Evolutionary conservation across 2,329 filamentous ascomycete species (phyloP), one percentile per base, ranked within the genome.

Genomic region (Fusarium xylarioides): DNA sequence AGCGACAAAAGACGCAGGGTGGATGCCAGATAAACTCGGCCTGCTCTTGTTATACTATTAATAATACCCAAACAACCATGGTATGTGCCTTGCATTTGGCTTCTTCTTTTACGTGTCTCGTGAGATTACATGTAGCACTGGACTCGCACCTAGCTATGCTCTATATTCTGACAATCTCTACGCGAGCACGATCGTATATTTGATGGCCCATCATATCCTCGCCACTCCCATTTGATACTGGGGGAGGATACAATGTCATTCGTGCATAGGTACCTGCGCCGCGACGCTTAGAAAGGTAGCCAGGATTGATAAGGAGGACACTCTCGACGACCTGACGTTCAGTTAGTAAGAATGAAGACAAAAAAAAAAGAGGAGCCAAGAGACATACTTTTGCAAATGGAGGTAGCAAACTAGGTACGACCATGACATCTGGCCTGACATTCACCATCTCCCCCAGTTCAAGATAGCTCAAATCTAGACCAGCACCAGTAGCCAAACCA

Each of bases 361-460:
- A 35, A 43, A 19, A 40, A 4, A 35, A 47, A 38, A 40, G 37
- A n/a, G 16, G 28, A 7, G 23, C 16, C 10, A 21, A 26, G 18
- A 11, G n/a, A 40, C 87, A 74, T 85, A 96, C 95, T 89, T 93
- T 97, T 43, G 94, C 93, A 85, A 97, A 97, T 6, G 95, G 92
- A 30, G 93, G 93, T 75, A 98, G 82, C 52, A 92, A 88, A 78
- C 94, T 97, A 4, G 96, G 95, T 52, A 93, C 86, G 53, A 98
- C 86, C 78, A 98, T 83, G 42, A 98, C 87, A 82, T 99, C 96
- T 1, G 95, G 96, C 58, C 91, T 86, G 6, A 95, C 92, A 71
- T 92, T 93, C 77, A 96, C 88, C 90, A 97, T 97, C 82, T 98
- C 96, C 23, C 94, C 95, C 23, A 98, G 84, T 83, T 96, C 95